Base-by-base conservation (phyloP, 164 flowering plant genomes). In the Aristolochia fimbriata region DNA sequence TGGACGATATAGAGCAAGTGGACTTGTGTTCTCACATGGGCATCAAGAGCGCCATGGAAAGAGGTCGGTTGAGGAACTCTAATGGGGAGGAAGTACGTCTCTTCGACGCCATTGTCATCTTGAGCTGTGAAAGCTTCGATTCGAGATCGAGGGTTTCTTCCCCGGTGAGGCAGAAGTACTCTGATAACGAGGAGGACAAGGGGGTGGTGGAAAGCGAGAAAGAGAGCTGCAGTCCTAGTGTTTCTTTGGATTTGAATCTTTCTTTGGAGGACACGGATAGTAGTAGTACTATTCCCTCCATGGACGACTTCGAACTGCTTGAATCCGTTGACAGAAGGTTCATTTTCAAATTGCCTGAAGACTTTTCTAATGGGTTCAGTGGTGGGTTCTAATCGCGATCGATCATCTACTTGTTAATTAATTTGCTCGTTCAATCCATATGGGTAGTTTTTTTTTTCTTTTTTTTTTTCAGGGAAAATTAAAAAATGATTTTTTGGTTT, bases 51-150 rank as follows among this genome's bases (percentile, higher is more conserved):
- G 92, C 87, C 0, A 81, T 81, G 15, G 89, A 88, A 69, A 78
- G 79, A 21, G 99, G 99, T 19, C 76, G 67, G 48, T 47, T 86
- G 6, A 67, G 13, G 9, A 74, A 69, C 56, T 62, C 74, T 0
- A 65, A 60, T 65, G 89, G 88, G 0, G 82, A 80, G 24, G 83
- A 80, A 59, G 76, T 82, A 33, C 49, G 71, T 15, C 72, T 93
- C 22, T 12, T 72, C 6, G 99, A 93, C 45, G 85, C 95, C 13
- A 85, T 93, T 55, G 37, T 93, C 51, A 81, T 93, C 62, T 77
- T 93, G 72, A 80, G 96, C 69, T 86, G 96, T 56, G 92, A 86
- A 57, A 80, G 86, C 61, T 85, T 82, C 27, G 81, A 82, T 37
- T 80, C 83, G 1, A 86, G 81, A 62, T 85, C 91, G n/a, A 79